phyloP scores from a whole-genome alignment of 2,329 filamentous ascomycete genomes.

The Pseudogymnoascus sp. region DNA sequence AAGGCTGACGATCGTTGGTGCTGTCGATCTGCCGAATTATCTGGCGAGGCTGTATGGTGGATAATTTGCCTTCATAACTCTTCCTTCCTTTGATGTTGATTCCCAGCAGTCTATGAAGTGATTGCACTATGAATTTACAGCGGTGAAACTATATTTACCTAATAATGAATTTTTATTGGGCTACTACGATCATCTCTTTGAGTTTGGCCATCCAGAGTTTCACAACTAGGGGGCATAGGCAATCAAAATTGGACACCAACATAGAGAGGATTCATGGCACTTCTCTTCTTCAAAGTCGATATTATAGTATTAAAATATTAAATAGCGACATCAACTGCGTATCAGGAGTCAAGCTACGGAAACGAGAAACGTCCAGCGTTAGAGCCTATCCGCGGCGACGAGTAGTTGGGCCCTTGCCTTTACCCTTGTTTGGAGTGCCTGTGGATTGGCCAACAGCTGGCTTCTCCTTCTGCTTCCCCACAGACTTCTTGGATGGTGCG shows the following conservation, averaged over 20 bases:
- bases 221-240: no score
- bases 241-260: not conserved
- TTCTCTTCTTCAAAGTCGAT: slow-evolving; percentile 10
- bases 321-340: slow-evolving; percentile 10
- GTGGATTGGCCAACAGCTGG: not conserved
- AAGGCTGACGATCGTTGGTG: not conserved
- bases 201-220: not conserved
- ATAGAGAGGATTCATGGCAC: not conserved
- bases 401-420: slow-evolving; percentile 5
- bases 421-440: not conserved
- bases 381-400: slow-evolving; percentile 8
- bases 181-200: not conserved
- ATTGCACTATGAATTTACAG: not conserved
- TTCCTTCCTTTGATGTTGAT: not conserved
- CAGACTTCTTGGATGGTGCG: slow-evolving; percentile 42
- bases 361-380: not conserved
- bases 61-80: not conserved
- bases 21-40: not conserved
- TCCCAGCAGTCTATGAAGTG: no score
- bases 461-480: slow-evolving; percentile 33
- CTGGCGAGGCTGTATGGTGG: not conserved
- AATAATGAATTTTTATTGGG: not conserved
- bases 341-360: slow-evolving; percentile 2
- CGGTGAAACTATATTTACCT: not conserved
- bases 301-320: slow-evolving; percentile 10